Conservation (phyloP, 192 early-diverging fungal genomes). For the Phycomyces blakesleeanus region DNA sequence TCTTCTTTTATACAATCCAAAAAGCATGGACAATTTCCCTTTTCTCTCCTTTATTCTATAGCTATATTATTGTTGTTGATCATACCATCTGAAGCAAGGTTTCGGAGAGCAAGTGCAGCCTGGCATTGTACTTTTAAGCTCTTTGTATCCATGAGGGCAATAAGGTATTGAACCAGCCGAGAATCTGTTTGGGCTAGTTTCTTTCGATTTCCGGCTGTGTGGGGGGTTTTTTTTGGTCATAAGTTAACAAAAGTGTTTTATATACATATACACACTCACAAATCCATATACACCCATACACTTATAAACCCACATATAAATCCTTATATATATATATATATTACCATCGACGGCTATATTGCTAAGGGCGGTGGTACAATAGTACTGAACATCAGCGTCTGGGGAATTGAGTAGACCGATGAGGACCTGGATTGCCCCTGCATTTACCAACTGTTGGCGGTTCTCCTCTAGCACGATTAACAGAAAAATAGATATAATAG, state of each 20-base stretch:
- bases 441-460: conserved; percentile 76
- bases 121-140: conserved; percentile 84
- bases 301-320: too few relatives aligned
- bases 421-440: conserved; percentile 78
- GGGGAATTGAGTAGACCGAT: conserved; percentile 69
- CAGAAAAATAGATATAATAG: too few relatives aligned
- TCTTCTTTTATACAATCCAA: too few relatives aligned
- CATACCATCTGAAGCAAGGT: conserved; percentile 75
- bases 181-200: conserved; percentile 70
- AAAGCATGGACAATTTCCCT: too few relatives aligned
- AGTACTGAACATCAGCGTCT: conserved; percentile 89
- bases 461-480: conserved; percentile 53
- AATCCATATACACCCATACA: too few relatives aligned
- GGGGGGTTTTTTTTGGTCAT: not conserved
- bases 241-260: too few relatives aligned
- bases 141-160: conserved; percentile 73
- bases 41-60: not conserved
- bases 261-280: too few relatives aligned
- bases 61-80: not conserved
- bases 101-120: conserved; percentile 82
- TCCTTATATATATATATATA: too few relatives aligned
- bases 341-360: conserved; percentile 84
- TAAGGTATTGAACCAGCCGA: conserved; percentile 67
- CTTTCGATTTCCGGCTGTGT: conserved; percentile 49
- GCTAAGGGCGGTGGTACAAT: conserved; percentile 83